phyloP scores from a whole-genome alignment of 192 early-diverging fungal genomes.

The Backusella circina region DNA sequence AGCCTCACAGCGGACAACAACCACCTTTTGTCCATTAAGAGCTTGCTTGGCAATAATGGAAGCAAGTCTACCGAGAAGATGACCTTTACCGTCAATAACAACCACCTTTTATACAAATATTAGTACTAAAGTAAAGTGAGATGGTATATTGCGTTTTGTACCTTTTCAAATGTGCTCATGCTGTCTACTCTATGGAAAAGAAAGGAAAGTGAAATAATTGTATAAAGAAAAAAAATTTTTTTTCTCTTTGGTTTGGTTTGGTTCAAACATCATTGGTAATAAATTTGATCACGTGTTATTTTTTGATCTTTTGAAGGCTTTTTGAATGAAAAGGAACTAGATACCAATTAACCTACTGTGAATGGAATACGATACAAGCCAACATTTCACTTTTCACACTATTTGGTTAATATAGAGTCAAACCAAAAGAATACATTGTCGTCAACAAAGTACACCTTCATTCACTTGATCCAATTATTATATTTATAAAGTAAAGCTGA shows the following conservation, averaged over 20 bases:
- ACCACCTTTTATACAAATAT: conserved; percentile 62
- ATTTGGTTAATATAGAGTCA: no score
- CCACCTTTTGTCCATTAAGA: conserved; percentile 95
- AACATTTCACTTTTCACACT: no score
- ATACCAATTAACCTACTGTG: no score
- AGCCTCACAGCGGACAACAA: conserved; percentile 98
- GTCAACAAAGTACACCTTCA: no score
- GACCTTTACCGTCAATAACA: conserved; percentile 99
- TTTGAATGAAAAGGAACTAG: not conserved
- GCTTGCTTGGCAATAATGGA: conserved; percentile 98
- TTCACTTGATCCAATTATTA: no score
- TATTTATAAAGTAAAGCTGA: no score
- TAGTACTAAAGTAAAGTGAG: not conserved
- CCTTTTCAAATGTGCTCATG: conserved; percentile 33
- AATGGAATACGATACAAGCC: no score
- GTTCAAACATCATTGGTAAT: not conserved
- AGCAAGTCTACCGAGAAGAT: conserved; percentile 96
- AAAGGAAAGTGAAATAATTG: conserved; percentile 16
- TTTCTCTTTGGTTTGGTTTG: not conserved
- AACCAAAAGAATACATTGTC: no score
- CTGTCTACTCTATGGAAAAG: conserved; percentile 9
- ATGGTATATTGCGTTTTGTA: not conserved
- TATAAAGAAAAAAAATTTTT: not conserved
- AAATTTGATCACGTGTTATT: not conserved
- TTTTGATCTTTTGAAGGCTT: not conserved